Evolutionary conservation across 108 stramenopile genomes (phyloP).

Genomic region (Cyclotella sp.): DNA sequence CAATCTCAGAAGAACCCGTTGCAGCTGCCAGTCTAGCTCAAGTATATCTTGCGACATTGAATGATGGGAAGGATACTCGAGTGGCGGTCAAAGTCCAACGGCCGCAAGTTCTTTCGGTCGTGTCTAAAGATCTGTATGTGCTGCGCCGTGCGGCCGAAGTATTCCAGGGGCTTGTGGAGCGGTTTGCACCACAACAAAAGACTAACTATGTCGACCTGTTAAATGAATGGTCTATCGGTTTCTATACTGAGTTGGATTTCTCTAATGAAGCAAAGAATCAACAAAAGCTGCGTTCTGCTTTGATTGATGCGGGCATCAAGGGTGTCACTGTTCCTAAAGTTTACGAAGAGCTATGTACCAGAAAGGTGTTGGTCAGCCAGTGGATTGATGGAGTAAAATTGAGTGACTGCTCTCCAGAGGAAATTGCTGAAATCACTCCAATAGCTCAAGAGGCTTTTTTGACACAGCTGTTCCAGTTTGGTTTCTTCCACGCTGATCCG

Average conservation of each 20-base stretch:
- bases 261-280: conserved; percentile 85
- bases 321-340: conserved; percentile 84
- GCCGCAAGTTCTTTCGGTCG: conserved; percentile 78
- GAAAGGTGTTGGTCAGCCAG: conserved; percentile 83
- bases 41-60: conserved; percentile 84
- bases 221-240: conserved; percentile 92
- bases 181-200: conserved; percentile 90
- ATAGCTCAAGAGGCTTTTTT: conserved; percentile 89
- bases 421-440: conserved; percentile 74
- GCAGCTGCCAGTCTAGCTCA: conserved; percentile 90
- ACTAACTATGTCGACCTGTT: conserved; percentile 87
- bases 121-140: conserved; percentile 91
- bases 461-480: conserved; percentile 78
- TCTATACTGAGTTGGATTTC: conserved; percentile 78
- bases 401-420: conserved; percentile 59
- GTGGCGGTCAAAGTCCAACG: conserved; percentile 94
- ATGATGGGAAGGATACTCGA: conserved; percentile 75
- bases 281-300: conserved; percentile 55
- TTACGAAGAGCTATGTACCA: conserved; percentile 76
- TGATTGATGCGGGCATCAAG: conserved; percentile 70
- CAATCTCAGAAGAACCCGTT: conserved; percentile 88
- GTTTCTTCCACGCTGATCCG: conserved; percentile 82
- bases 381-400: conserved; percentile 91
- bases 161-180: conserved; percentile 84
- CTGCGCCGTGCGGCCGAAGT: conserved; percentile 88